A percentile compares a stretch with the other conserved stretches of the same genome.
These are phyloP conservation scores for Fusarium pseudonygamai DNA, from an alignment of 2,329 filamentous ascomycete genomes.

Conservation along the genomic window DNA sequence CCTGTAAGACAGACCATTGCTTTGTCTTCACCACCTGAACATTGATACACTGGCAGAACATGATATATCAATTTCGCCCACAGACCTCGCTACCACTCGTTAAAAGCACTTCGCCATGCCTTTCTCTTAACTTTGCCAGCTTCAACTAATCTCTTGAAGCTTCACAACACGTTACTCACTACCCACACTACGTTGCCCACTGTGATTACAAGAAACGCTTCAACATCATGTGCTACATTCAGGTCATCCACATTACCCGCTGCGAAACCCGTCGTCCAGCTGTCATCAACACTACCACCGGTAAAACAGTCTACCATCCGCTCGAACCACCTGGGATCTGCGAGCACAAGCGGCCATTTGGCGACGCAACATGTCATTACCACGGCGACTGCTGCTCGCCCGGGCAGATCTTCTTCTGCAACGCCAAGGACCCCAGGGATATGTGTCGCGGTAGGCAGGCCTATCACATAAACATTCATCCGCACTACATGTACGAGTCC, in stretches of 20 bases:
- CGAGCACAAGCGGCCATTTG: not conserved
- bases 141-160: not conserved
- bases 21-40: slow-evolving; percentile 2
- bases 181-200: not conserved
- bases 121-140: not conserved
- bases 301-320: slow-evolving; percentile 14
- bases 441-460: slow-evolving; percentile 13
- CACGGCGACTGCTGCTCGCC: slow-evolving; percentile 15
- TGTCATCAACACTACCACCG: not conserved
- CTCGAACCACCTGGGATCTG: slow-evolving; percentile 13
- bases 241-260: slow-evolving; percentile 12
- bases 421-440: accelerated
- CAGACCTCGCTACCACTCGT: not conserved
- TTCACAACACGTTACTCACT: not conserved
- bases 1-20: not conserved
- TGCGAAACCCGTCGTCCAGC: slow-evolving; percentile 29
- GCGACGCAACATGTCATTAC: not conserved
- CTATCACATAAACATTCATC: slow-evolving; percentile 9
- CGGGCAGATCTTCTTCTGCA: not conserved
- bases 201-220: not conserved
- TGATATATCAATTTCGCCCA: not conserved
- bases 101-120: not conserved
- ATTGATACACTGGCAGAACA: not conserved
- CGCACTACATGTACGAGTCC: not conserved
- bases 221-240: slow-evolving; percentile 17